Base-by-base conservation (phyloP, 257 asterid species). In the Solanum sejunctum region DNA sequence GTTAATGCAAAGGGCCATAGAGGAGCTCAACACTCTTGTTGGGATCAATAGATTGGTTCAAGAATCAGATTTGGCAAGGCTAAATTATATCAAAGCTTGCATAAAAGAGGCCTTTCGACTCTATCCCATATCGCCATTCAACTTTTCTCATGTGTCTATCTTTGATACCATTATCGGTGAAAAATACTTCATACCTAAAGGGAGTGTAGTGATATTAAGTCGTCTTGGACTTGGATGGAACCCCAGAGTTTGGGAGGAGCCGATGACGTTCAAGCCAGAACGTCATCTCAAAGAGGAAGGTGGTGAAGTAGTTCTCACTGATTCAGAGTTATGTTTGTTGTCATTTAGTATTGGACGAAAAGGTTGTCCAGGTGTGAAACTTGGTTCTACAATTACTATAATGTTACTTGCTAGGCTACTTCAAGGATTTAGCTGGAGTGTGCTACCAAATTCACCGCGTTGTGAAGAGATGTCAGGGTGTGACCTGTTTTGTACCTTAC, bases 221-320 rank as follows among this genome's bases (percentile, higher is more conserved):
- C 91, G 89, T 1, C 83, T 39, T 5, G 90, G 90, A 3, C 83
- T 90, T 23, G 92, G 91, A 13, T 83, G 89, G 4, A 90, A 90
- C 17, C 89, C 88, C 15, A 82, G 52, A 9, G 32, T 60, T 12
- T 87, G 87, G 87, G 64, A 87, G 60, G 84, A 87, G 3, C 84
- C 82, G 15, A 23, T 84, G 20, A 81, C 32, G 73, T 87, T 80
- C 70, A 60, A 81, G 52, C 87, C 89, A 0, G 86, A 87, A 47
- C 69, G 87, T 10, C 87, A 84, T 41, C 52, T 84, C 79, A 57
- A 7, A 52, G 18, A 1, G 26, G 26, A 77, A 49, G 72, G 12
- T 10, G 41, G 28, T n/a, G 66, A 82, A 21, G 85, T 82, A 15
- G 49, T 64, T 49, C n/a, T 82, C 16, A 43, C 17, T 1, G 78